phyloP scores from a whole-genome alignment of 2,329 filamentous ascomycete genomes.

The Penicillium sp. region DNA sequence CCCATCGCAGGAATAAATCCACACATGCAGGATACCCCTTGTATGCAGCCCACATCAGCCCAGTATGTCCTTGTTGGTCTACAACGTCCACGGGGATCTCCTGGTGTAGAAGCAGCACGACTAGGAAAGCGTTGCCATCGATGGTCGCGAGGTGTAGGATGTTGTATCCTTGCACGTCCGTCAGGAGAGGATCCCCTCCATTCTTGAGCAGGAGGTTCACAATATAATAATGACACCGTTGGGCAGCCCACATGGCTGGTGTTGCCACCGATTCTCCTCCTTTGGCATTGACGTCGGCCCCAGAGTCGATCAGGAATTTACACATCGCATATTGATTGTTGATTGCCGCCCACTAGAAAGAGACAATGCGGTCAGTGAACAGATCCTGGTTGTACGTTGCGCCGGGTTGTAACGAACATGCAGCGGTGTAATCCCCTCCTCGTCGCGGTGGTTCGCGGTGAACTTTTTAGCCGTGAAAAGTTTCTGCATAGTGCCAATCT shows the following conservation, averaged over 20 bases:
- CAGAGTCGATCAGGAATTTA: conserved; percentile 83
- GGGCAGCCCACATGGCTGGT: conserved; percentile 93
- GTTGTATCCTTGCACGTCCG: conserved; percentile 95
- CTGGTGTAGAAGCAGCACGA: conserved; percentile 87
- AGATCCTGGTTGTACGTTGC: background rate
- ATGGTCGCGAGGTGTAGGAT: conserved; percentile 96
- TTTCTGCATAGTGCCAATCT: conserved; percentile 81
- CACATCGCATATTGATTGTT: conserved; percentile 98
- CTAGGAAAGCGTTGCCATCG: conserved; percentile 88
- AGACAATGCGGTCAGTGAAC: conserved; percentile 16
- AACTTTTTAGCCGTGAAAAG: conserved; percentile 80
- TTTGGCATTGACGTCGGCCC: conserved; percentile 90
- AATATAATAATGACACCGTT: conserved; percentile 94
- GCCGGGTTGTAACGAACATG: conserved; percentile 63
- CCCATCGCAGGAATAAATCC: conserved; percentile 90
- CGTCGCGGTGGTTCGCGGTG: conserved; percentile 79
- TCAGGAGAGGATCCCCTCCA: conserved; percentile 88
- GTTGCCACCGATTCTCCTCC: conserved; percentile 94
- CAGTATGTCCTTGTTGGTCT: conserved; percentile 87
- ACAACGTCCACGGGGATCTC: conserved; percentile 90
- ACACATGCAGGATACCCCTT: conserved; percentile 93
- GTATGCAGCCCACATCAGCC: conserved; percentile 98
- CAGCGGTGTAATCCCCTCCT: conserved; percentile 90
- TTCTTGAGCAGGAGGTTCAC: conserved; percentile 88
- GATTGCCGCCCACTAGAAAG: conserved; percentile 86